Conservation (phyloP, 441 rosid species). For the Monsonia emarginata region DNA sequence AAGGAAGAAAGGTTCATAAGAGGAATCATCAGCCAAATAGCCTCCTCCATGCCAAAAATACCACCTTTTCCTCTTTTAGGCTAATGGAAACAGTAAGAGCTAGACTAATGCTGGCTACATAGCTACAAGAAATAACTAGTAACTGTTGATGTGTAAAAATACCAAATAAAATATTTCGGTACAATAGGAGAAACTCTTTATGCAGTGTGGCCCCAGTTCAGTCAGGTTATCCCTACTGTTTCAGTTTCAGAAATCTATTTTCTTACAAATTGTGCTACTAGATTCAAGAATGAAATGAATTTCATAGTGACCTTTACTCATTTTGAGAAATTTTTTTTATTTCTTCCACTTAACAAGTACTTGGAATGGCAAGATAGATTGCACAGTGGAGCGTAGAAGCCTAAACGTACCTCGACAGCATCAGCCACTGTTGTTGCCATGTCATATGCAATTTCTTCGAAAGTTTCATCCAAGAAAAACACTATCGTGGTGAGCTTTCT, state of each 20-base stretch:
- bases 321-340: not conserved
- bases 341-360: not conserved
- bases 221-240: not conserved
- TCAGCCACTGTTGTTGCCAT: constrained; percentile 92
- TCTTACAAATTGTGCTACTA: not conserved
- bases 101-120: not conserved
- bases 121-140: not conserved
- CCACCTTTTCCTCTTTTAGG: not conserved
- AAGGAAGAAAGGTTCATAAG: not conserved
- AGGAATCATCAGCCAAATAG: not conserved
- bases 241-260: not conserved
- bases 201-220: not conserved
- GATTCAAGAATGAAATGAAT: not conserved
- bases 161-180: not conserved
- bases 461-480: constrained; percentile 91
- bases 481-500: constrained; percentile 88
- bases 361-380: not conserved
- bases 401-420: constrained; percentile 76
- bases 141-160: not conserved
- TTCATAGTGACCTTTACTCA: not conserved
- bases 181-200: not conserved
- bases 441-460: constrained; percentile 91
- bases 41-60: not conserved
- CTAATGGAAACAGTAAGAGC: not conserved
- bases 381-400: not conserved